phyloP scores from a whole-genome alignment of 1,139 yeast species.

The Kluyveromyces marxianus region DNA sequence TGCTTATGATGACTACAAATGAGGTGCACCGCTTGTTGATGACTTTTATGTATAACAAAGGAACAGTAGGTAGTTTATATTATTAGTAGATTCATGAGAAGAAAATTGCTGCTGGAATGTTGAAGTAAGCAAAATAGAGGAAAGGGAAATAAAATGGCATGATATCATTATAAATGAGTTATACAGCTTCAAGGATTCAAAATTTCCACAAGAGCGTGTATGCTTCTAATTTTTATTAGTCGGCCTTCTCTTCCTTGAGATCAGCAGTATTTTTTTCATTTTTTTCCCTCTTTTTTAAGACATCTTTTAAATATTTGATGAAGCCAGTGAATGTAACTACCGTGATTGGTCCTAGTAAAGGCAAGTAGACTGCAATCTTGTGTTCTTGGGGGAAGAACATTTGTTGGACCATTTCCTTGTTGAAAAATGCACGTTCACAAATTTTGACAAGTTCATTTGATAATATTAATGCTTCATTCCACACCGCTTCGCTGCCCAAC shows the following conservation, averaged over 20 bases:
- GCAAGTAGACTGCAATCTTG: slow-evolving; percentile 85
- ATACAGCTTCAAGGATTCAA: too few relatives aligned
- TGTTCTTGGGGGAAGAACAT: slow-evolving; percentile 93
- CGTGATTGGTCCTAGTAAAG: slow-evolving; percentile 75
- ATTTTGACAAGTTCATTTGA: slow-evolving; percentile 50
- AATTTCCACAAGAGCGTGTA: too few relatives aligned
- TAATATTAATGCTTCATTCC: slow-evolving; percentile 41
- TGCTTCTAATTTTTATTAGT: neutral
- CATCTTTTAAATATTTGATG: slow-evolving; percentile 25
- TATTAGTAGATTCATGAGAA: too few relatives aligned
- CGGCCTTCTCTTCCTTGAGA: neutral
- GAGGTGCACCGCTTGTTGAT: too few relatives aligned
- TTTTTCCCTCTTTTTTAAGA: slow-evolving; percentile 2
- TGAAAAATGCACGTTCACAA: slow-evolving; percentile 80
- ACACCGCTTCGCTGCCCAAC: slow-evolving; percentile 24
- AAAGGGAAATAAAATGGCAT: too few relatives aligned
- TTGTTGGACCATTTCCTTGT: slow-evolving; percentile 91
- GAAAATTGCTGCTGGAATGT: too few relatives aligned
- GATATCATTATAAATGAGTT: too few relatives aligned
- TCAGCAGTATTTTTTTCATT: neutral
- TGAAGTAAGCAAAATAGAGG: too few relatives aligned
- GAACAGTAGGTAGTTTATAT: too few relatives aligned
- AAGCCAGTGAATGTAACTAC: slow-evolving; percentile 62
- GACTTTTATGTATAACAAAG: too few relatives aligned
- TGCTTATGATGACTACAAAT: too few relatives aligned